Evolutionary conservation across 2,329 filamentous ascomycete genomes (phyloP), one percentile per base, ranked within the genome.

Genomic region (Apiospora rasikravindrae): DNA sequence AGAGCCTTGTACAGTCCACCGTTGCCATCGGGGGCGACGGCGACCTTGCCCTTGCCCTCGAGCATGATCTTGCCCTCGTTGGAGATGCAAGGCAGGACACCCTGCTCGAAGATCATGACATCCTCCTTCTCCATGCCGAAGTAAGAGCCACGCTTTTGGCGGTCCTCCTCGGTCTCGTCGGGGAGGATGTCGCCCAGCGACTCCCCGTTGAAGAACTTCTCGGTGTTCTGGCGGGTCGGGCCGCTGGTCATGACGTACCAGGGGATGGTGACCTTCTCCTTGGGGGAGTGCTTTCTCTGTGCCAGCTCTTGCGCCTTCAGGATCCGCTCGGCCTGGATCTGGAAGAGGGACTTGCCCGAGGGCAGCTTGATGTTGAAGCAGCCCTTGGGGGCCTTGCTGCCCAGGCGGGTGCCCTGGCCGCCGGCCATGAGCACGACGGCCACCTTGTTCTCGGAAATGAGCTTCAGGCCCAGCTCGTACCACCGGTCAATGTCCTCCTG

Each of bases 201-300:
- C 66, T 81, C 76, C 70, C 79, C 80, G 69, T 78, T 78, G 83
- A 99, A 98, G 87, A 96, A 99, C 74, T 93, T 87, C 86, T 98
- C 93, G n/a, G 96, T 99, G 53, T 95, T 94, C 74, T 90, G 91
- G 76, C 95, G 90, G 10, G 96, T 99, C 66, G 96, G 96, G 5
- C 96, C 96, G 79, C 94, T 98, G 78, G 96, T 99, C 96, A 99
- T 99, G 83, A 99, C 94, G 85, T 99, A 99, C 96, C 96, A 99
- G 16, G 96, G 96, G 57, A 98, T 91, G 44, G 92, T 87, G 61
- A 90, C 90, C 71, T 86, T 86, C 74, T 83, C 82, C 68, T 86
- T 86, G 73, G 84, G 86, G 72, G 88, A 88, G 70, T 89, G 86
- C 81, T 92, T 90, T 82, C 93, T 91, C 77, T 91, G 88, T 61